These are phyloP conservation scores for Ogataea chonburiensis DNA, from an alignment of 805 yeast genomes.

Conservation along the genomic window DNA sequence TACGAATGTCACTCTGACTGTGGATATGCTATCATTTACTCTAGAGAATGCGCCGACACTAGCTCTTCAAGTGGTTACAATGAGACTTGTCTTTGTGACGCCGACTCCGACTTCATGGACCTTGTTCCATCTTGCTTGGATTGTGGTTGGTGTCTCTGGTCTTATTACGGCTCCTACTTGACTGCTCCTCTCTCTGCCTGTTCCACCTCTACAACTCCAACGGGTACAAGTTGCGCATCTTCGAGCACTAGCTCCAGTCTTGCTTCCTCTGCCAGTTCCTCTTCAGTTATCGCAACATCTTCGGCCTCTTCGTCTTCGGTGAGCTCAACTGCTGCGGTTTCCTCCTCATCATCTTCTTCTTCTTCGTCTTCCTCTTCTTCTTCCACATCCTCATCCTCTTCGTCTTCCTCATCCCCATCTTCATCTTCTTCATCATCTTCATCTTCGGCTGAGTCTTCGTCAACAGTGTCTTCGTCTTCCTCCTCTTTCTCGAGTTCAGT, in stretches of 20 bases:
- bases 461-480: too few relatives aligned
- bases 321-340: not conserved
- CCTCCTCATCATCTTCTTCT: too few relatives aligned
- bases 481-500: too few relatives aligned
- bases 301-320: not conserved
- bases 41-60: conserved; percentile 1
- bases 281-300: too few relatives aligned
- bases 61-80: conserved; percentile 28
- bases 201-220: conserved; percentile 33
- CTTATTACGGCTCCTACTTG: conserved; percentile 34
- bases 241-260: conserved; percentile 13
- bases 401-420: too few relatives aligned
- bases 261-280: conserved; percentile 14
- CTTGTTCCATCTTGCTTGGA: conserved; percentile 33
- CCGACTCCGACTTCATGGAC: conserved; percentile 26
- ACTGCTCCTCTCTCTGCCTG: conserved; percentile 33
- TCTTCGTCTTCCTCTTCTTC: too few relatives aligned
- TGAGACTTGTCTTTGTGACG: conserved; percentile 32
- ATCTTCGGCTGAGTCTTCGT: too few relatives aligned
- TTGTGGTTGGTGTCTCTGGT: conserved; percentile 42
- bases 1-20: not conserved
- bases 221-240: conserved; percentile 34
- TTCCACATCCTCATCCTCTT: too few relatives aligned
- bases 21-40: not conserved
- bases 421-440: too few relatives aligned